Base-by-base conservation (phyloP, 163 green algal genomes). In the Smithsoniella earleae region DNA sequence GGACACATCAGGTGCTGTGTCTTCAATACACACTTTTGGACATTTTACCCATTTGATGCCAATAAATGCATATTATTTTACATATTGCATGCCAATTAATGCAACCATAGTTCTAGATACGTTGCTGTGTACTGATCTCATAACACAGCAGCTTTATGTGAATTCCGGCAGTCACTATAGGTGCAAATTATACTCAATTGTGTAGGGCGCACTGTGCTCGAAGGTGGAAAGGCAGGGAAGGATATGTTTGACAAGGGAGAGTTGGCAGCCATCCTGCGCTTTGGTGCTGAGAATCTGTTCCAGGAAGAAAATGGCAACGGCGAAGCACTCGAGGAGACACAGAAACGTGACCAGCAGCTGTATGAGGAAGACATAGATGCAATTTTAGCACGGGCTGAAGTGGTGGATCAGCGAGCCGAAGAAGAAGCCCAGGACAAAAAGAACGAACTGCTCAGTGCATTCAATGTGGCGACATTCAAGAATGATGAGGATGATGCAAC, bases 381-480 rank as follows among this genome's bases (percentile, higher is more conserved):
- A 46, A 96, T 98, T 46, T 82, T 98, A 45, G 87, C 87, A 62
- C 80, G 92, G 0, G 91, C 92, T 37, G 92, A 98, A 87, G 85
- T 89, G 52, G 37, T 34, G 20, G 28, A 20, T n/a, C n/a, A 62
- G 63, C 46, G 33, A 16, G 40, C 33, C 58, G 73, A 85, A 36
- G 74, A 83, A 40, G 62, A 83, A 36, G 75, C 49, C 28, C 25
- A 72, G 2, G 78, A 77, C 10, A 77, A 36, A 1, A 79, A 74
- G 0, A 78, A 77, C 34, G 90, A 96, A 13, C 85, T 98, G 75
- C 86, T 97, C 43, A 85, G 66, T 38, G 79, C 77, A 40, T 97
- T 97, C 87, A 97, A 96, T 72, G 93, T 98, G 43, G 90, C 90
- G 6, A 96, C 91, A 22, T 97, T 98, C 81, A 91, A 89, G 43